Evolutionary conservation across 2,329 filamentous ascomycete species (phyloP).

Genomic region (Parasarocladium wereldwijsianum): DNA sequence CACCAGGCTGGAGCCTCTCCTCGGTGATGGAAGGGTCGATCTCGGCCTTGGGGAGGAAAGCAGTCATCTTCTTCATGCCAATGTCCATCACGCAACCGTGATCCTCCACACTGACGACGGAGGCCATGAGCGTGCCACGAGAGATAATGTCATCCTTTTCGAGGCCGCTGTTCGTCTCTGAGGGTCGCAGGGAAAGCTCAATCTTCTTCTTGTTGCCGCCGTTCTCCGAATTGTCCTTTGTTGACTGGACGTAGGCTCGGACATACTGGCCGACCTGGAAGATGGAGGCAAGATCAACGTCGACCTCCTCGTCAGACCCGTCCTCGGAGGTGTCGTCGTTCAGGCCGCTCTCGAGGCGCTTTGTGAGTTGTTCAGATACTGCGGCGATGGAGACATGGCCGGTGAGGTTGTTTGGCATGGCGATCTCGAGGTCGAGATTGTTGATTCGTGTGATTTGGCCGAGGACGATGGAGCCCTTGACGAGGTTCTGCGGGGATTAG

Average conservation of each 20-base stretch:
- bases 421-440: slow-evolving; percentile 60
- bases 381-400: slow-evolving; percentile 86
- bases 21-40: slow-evolving; percentile 51
- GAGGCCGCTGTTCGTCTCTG: slow-evolving; percentile 63
- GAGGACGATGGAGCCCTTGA: slow-evolving; percentile 74
- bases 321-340: slow-evolving; percentile 39
- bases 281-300: slow-evolving; percentile 58
- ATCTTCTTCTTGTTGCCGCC: slow-evolving; percentile 66
- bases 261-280: slow-evolving; percentile 82
- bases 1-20: slow-evolving; percentile 61
- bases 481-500: slow-evolving; percentile 46
- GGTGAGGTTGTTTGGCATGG: slow-evolving; percentile 82
- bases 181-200: slow-evolving; percentile 72
- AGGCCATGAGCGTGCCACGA: slow-evolving; percentile 72
- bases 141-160: slow-evolving; percentile 56
- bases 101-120: slow-evolving; percentile 85
- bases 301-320: slow-evolving; percentile 34
- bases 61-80: slow-evolving; percentile 57
- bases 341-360: slow-evolving; percentile 57
- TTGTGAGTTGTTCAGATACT: slow-evolving; percentile 68
- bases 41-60: slow-evolving; percentile 77
- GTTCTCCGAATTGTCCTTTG: slow-evolving; percentile 45
- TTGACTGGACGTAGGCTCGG: slow-evolving; percentile 69
- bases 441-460: slow-evolving; percentile 77
- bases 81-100: slow-evolving; percentile 91